Percentiles rank a stretch among this genome's conserved stretches.
These are phyloP conservation scores for Oldenlandia corymbosa DNA, from an alignment of 257 asterid genomes.

Conservation along the genomic window DNA sequence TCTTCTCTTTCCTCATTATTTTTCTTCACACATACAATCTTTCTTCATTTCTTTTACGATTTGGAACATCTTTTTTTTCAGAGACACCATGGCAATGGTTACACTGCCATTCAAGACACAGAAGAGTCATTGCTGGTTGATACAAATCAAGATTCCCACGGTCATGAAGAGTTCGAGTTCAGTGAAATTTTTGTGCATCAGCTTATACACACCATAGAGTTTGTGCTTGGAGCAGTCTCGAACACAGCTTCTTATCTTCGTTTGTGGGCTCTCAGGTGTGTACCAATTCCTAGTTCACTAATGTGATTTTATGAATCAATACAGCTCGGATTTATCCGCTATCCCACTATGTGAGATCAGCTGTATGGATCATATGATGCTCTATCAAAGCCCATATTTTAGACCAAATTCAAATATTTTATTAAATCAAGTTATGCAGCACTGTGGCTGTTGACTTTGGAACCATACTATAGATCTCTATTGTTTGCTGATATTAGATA, in stretches of 20 bases:
- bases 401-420: neutral
- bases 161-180: constrained; percentile 93
- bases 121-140: constrained; percentile 82
- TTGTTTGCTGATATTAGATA: neutral
- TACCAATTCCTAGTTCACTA: too few species aligned
- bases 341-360: too few species aligned
- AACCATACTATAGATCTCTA: too few species aligned
- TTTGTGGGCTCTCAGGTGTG: constrained; percentile 99
- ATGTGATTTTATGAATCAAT: too few species aligned
- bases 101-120: constrained; percentile 60
- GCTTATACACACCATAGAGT: constrained; percentile 95
- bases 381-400: too few species aligned
- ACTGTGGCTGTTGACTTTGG: too few species aligned
- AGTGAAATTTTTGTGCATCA: constrained; percentile 95
- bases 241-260: constrained; percentile 99
- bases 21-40: too few species aligned
- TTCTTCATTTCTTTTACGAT: constrained; percentile 6
- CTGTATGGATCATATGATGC: too few species aligned
- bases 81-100: constrained; percentile 88
- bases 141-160: constrained; percentile 63
- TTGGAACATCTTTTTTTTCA: constrained; percentile 26
- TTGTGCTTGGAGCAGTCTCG: constrained; percentile 99
- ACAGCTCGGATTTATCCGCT: too few species aligned
- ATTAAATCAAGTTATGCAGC: neutral
- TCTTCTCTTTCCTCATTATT: constrained; percentile 9